These are phyloP conservation scores for Teunomyces cretensis DNA, from an alignment of 805 yeast species.

Conservation along the genomic window DNA sequence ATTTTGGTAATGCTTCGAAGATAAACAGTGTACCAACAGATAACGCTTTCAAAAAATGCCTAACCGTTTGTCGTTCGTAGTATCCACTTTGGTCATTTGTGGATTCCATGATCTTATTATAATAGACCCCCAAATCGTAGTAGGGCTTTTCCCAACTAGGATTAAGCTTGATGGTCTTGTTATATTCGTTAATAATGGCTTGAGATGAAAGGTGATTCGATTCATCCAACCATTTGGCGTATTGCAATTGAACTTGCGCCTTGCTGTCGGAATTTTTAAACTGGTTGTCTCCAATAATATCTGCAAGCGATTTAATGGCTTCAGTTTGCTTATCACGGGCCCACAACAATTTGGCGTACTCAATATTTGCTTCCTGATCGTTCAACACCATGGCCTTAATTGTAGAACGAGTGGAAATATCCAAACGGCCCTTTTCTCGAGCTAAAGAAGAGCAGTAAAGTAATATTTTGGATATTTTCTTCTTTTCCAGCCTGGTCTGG, in stretches of 20 bases:
- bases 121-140: constrained; percentile 77
- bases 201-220: constrained; percentile 81
- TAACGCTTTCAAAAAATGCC: constrained; percentile 58
- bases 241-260: constrained; percentile 62
- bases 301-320: constrained; percentile 67
- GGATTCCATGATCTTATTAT: constrained; percentile 72
- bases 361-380: constrained; percentile 56
- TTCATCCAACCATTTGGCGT: constrained; percentile 84
- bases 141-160: constrained; percentile 74
- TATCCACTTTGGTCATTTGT: constrained; percentile 50
- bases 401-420: constrained; percentile 67
- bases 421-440: constrained; percentile 65
- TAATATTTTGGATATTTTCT: constrained; percentile 49
- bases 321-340: constrained; percentile 83
- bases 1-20: constrained; percentile 83
- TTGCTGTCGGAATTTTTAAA: constrained; percentile 16
- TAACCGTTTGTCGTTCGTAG: constrained; percentile 55
- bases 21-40: constrained; percentile 63
- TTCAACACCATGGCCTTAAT: constrained; percentile 54
- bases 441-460: constrained; percentile 63
- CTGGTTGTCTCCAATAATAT: constrained; percentile 28
- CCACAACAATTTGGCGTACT: constrained; percentile 84
- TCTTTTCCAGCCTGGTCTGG: constrained; percentile 22
- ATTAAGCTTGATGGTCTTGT: constrained; percentile 53
- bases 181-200: constrained; percentile 69